Evolutionary conservation across 352 stramenopile species (phyloP).

Genomic region (Globisporangium polare): DNA sequence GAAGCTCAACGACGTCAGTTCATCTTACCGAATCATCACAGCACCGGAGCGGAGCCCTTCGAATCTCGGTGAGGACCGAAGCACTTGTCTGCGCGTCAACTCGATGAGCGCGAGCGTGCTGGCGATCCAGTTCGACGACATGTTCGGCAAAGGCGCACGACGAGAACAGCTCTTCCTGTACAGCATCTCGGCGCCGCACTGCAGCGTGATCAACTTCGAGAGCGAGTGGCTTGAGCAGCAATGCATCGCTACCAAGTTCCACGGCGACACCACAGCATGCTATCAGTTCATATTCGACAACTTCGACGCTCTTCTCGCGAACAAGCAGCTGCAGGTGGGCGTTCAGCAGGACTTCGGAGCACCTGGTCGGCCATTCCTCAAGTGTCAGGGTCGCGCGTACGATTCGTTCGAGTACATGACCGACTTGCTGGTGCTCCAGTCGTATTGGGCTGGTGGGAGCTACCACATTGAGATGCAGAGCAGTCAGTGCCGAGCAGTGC

Average conservation of each 20-base stretch:
- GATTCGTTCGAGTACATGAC: conserved; percentile 44
- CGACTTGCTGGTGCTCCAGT: conserved; percentile 46
- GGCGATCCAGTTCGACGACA: conserved; percentile 34
- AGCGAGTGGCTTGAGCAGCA: conserved; percentile 24
- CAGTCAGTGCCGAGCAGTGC: conserved; percentile 38
- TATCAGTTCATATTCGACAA: conserved; percentile 47
- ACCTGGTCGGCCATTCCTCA: conserved; percentile 34
- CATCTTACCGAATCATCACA: conserved; percentile 16
- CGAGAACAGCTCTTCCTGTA: conserved; percentile 22
- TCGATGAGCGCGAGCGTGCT: conserved; percentile 30
- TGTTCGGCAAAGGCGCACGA: conserved; percentile 27
- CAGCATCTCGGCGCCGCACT: conserved; percentile 15
- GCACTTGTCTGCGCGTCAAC: conserved; percentile 37
- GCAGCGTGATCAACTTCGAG: conserved; percentile 38
- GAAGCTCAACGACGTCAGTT: conserved; percentile 2
- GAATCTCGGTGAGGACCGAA: conserved; percentile 32
- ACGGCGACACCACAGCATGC: conserved; percentile 25
- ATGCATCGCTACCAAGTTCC: conserved; percentile 22
- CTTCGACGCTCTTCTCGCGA: conserved; percentile 31
- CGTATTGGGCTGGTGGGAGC: conserved; percentile 45
- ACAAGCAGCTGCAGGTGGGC: conserved; percentile 29
- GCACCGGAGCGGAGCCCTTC: conserved; percentile 22
- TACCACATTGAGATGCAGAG: conserved; percentile 49
- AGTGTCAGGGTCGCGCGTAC: conserved; percentile 32
- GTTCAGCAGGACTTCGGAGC: conserved; percentile 34